Percentiles rank a stretch among this genome's conserved stretches.
Conservation (phyloP, 1,139 yeast genomes). For the Debaryomyces sp. region DNA sequence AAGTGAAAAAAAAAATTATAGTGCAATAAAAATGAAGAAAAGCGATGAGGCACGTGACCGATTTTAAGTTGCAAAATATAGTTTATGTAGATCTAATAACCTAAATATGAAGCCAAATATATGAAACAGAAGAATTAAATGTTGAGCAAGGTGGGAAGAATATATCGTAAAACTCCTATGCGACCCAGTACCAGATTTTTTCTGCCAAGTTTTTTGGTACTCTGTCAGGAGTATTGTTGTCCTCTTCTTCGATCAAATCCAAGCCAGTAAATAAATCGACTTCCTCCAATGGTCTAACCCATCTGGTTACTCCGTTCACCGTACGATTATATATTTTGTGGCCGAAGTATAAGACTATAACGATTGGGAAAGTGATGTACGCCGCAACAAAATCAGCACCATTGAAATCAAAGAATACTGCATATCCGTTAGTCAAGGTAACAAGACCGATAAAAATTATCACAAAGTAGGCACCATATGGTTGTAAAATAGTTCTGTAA, state of each 20-base stretch:
- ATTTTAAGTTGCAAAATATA: conserved; percentile 1
- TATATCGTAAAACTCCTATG: conserved; percentile 4
- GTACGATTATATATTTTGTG: conserved; percentile 36
- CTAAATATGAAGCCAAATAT: no score
- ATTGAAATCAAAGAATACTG: conserved; percentile 55
- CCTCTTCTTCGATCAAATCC: conserved; percentile 45
- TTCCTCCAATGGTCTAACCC: conserved; percentile 43
- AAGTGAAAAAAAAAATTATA: conserved; percentile 1
- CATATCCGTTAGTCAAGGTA: conserved; percentile 61
- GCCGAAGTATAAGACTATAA: conserved; percentile 49
- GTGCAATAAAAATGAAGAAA: neutral
- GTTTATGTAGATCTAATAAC: neutral
- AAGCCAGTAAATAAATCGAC: conserved; percentile 51
- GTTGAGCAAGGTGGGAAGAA: no score
- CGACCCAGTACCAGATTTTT: conserved; percentile 45
- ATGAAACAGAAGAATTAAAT: neutral
- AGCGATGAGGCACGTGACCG: conserved; percentile 7
- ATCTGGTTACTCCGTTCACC: conserved; percentile 28
- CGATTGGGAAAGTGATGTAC: conserved; percentile 61
- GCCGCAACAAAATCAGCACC: conserved; percentile 61
- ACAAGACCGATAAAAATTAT: conserved; percentile 47
- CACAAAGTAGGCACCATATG: conserved; percentile 53
- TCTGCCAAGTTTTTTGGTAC: conserved; percentile 37
- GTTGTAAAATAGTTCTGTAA: conserved; percentile 51
- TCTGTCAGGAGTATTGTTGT: conserved; percentile 29